Percentiles rank a stretch among this genome's conserved stretches.
Conservation (phyloP, 768 basidiomycete genomes). For the Termitomyces sp. region DNA sequence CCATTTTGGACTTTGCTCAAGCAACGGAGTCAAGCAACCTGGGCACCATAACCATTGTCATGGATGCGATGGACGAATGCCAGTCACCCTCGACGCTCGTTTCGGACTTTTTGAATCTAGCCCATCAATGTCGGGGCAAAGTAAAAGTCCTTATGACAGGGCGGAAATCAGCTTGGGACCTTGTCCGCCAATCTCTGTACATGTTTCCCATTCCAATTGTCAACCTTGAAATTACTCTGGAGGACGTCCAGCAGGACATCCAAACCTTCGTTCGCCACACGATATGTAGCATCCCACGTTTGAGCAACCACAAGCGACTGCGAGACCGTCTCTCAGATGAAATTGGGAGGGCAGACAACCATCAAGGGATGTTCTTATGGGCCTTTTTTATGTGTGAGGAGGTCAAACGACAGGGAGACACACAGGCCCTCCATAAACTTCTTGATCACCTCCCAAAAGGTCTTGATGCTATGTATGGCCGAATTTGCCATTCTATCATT, state of each 20-base stretch:
- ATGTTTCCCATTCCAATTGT: background rate
- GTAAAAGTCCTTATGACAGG: constrained; percentile 1
- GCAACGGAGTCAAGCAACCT: background rate
- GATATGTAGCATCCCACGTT: background rate
- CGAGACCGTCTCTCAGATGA: background rate
- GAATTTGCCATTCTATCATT: constrained; percentile 2
- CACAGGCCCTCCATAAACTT: background rate
- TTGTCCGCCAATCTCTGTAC: background rate
- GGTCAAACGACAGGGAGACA: constrained; percentile 2
- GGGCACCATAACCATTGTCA: background rate
- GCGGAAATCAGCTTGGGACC: background rate
- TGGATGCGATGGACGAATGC: constrained; percentile 10
- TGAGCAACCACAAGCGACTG: background rate
- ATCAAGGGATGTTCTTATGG: constrained; percentile 11
- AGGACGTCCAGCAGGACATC: constrained; percentile 3
- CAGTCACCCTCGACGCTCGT: background rate
- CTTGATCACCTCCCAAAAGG: constrained; percentile 1
- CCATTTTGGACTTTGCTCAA: background rate
- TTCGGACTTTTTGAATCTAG: background rate
- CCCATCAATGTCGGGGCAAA: background rate
- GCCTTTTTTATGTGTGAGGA: constrained; percentile 6
- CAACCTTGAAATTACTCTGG: background rate
- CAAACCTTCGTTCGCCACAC: background rate
- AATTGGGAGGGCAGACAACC: background rate
- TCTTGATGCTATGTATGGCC: constrained; percentile 5